Percentiles rank a stretch among this genome's conserved stretches.
phyloP scores from a whole-genome alignment of 768 basidiomycete species.

The Leccinum obscurum region DNA sequence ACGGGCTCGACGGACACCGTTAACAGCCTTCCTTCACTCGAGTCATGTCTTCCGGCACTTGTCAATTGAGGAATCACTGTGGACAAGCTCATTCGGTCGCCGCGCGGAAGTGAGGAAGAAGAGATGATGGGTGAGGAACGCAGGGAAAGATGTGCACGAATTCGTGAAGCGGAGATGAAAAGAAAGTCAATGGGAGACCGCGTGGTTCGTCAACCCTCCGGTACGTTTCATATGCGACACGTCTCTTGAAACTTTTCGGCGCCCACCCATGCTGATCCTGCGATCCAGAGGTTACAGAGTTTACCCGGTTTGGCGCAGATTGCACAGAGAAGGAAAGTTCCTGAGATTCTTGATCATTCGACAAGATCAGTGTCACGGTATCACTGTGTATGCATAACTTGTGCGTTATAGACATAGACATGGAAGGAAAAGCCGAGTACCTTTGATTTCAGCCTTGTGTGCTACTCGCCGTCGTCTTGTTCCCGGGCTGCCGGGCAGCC shows the following conservation, averaged over 20 bases:
- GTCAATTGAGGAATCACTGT: conserved; percentile 70
- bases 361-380: background rate
- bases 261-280: background rate
- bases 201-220: too few species aligned
- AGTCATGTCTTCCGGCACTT: conserved; percentile 57
- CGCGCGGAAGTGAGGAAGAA: conserved; percentile 53
- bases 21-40: conserved; percentile 60
- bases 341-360: conserved; percentile 15
- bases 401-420: too few species aligned
- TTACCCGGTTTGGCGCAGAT: conserved; percentile 76
- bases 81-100: conserved; percentile 57
- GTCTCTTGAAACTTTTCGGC: background rate
- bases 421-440: too few species aligned
- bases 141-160: conserved; percentile 56
- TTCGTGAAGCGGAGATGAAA: conserved; percentile 50
- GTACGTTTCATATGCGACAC: too few species aligned
- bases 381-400: too few species aligned
- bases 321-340: conserved; percentile 19
- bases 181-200: too few species aligned
- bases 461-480: too few species aligned
- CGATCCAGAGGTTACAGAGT: conserved; percentile 70
- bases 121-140: conserved; percentile 47
- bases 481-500: background rate
- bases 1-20: conserved; percentile 58
- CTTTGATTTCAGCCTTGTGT: too few species aligned